Conservation (phyloP, 306 rosid genomes). For the Dryas octopetala region DNA sequence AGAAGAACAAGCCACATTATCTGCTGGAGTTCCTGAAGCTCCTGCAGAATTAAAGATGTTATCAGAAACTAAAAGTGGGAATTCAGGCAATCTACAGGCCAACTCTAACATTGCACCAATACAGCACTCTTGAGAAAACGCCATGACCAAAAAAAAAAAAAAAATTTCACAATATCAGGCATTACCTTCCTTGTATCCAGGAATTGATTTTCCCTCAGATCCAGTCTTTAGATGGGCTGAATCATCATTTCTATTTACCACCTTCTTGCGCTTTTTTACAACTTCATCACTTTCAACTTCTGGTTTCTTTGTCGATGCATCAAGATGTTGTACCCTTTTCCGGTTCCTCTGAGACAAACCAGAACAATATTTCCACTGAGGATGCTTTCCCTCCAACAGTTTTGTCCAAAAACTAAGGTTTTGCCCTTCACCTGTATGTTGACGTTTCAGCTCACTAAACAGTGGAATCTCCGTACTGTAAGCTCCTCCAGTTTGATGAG, state of each 20-base stretch:
- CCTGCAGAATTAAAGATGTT: slow-evolving; percentile 44
- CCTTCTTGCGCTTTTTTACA: slow-evolving; percentile 59
- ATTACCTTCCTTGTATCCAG: slow-evolving; percentile 58
- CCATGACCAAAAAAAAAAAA: slow-evolving; percentile 8
- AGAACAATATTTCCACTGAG: slow-evolving; percentile 62
- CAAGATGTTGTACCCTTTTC: slow-evolving; percentile 51
- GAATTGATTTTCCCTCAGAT: slow-evolving; percentile 33
- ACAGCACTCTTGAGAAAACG: slow-evolving; percentile 10
- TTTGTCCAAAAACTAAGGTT: slow-evolving; percentile 67
- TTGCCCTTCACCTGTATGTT: slow-evolving; percentile 41
- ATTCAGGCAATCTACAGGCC: slow-evolving; percentile 9
- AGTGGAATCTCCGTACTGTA: slow-evolving; percentile 46
- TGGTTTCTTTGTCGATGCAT: slow-evolving; percentile 33
- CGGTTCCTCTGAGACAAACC: slow-evolving; percentile 67
- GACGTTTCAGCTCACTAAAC: slow-evolving; percentile 49
- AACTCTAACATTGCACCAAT: slow-evolving; percentile 24
- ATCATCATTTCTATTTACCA: slow-evolving; percentile 37
- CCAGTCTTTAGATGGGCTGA: slow-evolving; percentile 40
- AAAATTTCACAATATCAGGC: slow-evolving; percentile 16
- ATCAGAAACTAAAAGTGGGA: slow-evolving; percentile 29
- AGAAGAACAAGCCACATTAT: slow-evolving; percentile 33
- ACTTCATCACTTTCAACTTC: slow-evolving; percentile 41
- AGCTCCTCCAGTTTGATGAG: slow-evolving; percentile 58
- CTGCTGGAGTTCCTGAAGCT: slow-evolving; percentile 20
- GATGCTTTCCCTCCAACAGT: slow-evolving; percentile 63